phyloP scores from a whole-genome alignment of 2,329 filamentous ascomycete genomes.

The Penicillium sp. region DNA sequence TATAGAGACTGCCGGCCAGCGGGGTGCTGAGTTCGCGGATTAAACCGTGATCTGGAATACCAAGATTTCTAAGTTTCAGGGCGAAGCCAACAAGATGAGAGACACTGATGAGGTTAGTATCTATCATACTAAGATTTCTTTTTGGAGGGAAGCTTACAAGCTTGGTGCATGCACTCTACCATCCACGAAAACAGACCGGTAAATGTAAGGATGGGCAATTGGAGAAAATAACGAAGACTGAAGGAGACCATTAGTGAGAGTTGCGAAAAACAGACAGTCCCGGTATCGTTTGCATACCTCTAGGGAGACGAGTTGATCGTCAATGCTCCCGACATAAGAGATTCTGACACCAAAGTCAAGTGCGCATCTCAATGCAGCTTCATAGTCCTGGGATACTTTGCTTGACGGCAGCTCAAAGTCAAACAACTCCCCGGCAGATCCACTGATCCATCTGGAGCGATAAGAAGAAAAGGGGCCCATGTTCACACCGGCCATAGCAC shows the following conservation, averaged over 20 bases:
- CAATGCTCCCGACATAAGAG: conserved; percentile 89
- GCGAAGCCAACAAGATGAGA: conserved; percentile 90
- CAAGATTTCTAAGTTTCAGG: conserved; percentile 89
- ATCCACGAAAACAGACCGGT: conserved; percentile 93
- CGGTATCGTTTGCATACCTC: conserved; percentile 57
- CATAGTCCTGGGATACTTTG: conserved; percentile 77
- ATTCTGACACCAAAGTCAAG: conserved; percentile 79
- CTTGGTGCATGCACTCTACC: conserved; percentile 88
- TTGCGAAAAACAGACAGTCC: not conserved
- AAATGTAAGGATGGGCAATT: conserved; percentile 87
- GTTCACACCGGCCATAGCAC: conserved; percentile 87
- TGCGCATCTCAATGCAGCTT: conserved; percentile 70
- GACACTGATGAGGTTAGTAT: conserved; percentile 51
- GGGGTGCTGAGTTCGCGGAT: conserved; percentile 86
- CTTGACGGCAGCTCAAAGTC: conserved; percentile 85
- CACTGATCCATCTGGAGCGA: conserved; percentile 84
- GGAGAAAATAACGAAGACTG: conserved; percentile 83
- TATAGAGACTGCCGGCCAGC: conserved; percentile 85
- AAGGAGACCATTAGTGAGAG: not conserved
- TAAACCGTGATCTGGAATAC: conserved; percentile 87
- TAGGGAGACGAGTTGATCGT: conserved; percentile 92
- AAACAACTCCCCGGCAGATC: conserved; percentile 90
- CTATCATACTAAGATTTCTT: not conserved
- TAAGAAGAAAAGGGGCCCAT: conserved; percentile 91
- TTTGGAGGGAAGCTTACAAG: conserved; percentile 57